Base-by-base conservation (phyloP, 169 alveolate species). In the Cryptosporidium parvum region DNA sequence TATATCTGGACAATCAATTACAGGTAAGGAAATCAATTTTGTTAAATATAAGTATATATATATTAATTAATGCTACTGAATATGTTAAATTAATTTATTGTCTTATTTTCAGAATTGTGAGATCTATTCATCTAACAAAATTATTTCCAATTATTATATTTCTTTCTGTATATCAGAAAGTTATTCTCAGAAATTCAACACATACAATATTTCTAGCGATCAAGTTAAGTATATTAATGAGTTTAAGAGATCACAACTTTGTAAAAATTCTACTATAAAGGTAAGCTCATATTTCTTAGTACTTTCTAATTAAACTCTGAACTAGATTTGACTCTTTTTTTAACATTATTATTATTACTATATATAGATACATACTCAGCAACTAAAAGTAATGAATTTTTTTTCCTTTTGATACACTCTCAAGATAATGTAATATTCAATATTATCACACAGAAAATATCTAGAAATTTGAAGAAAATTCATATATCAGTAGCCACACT, bases 1-100 rank as follows among this genome's bases (percentile, higher is more conserved):
- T 80, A 29, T 65, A 44, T 14, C 4, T 80, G 33, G 89, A 80
- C 45, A 65, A 45, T 16, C 26, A 37, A 9, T 4, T 80, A 12
- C 89, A 80, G 89, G 89, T 80, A 61, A 62, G 89, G 16, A 62
- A 16, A 39, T 0, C 42, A 33, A 65, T 21, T 35, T 26, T n/a
- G 4, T 14, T 48, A 10, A 48, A 31, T 31, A 2, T 0, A 16
- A 14, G 18, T 3, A 14, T 14, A 5, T 48, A 48, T 14, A 3
- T 21, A 6, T 33, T 65, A 65, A 33, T 16, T 21, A 33, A 37
- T 1, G 8, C 53, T 37, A 65, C 10, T 73, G 37, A 31, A 53
- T 16, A 18, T 29, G 14, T 0, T 37, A 6, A 29, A 59, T 61
- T 48, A 21, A 72, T 31, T 31, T 18, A 6, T 23, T 21, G 2